Evolutionary conservation across 441 rosid genomes (phyloP).

Genomic region (Syzygium syzygioides): DNA sequence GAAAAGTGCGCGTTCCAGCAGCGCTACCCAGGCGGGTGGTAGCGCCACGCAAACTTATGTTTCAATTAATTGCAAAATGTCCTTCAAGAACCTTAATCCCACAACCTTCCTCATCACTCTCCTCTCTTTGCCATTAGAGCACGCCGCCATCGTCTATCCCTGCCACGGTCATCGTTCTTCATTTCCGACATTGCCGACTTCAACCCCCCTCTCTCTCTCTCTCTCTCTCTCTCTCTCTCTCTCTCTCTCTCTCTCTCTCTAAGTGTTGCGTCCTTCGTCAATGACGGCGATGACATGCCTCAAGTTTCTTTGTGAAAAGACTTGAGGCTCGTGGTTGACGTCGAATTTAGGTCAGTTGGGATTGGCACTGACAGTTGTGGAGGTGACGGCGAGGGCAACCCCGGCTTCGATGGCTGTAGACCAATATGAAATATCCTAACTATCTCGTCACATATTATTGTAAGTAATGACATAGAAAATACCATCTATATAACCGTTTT

Average conservation of each 20-base stretch:
- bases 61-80: background rate
- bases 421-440: background rate
- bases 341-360: background rate
- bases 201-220: background rate
- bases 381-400: background rate
- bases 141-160: background rate
- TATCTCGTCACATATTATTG: background rate
- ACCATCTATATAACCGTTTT: rapidly evolving
- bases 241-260: background rate
- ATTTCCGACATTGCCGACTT: background rate
- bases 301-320: background rate
- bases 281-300: background rate
- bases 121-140: background rate
- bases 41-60: background rate
- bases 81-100: background rate
- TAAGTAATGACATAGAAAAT: background rate
- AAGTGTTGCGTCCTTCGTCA: background rate
- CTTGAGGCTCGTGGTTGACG: background rate
- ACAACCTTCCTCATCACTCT: background rate
- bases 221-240: too few species aligned
- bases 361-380: background rate
- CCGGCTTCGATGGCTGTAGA: background rate
- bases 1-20: too few species aligned
- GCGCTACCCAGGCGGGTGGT: too few species aligned
- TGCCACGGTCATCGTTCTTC: background rate